phyloP scores from a whole-genome alignment of 768 basidiomycete species.

The Boletus eberwhitei region DNA sequence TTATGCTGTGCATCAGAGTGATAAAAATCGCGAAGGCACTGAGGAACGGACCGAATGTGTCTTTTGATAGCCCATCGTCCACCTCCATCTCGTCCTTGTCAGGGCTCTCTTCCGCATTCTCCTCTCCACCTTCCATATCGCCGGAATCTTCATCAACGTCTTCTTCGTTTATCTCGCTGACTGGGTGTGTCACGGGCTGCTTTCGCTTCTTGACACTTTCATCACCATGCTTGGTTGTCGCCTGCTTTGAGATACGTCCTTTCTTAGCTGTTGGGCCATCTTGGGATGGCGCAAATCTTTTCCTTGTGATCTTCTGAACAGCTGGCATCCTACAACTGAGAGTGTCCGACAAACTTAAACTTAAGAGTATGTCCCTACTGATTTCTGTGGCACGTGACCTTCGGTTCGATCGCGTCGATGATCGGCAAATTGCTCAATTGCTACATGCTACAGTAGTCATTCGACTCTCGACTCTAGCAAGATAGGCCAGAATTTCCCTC shows the following conservation, averaged over 20 bases:
- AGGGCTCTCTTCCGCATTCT: constrained; percentile 15
- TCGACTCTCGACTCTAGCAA: too few species aligned
- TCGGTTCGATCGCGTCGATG: background rate
- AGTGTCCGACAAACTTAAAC: too few species aligned
- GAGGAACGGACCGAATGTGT: constrained; percentile 54
- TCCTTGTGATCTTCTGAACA: constrained; percentile 43
- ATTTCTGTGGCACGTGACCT: constrained; percentile 17
- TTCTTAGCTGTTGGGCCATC: constrained; percentile 53
- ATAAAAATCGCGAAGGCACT: background rate
- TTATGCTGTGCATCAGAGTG: constrained; percentile 3
- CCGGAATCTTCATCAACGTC: constrained; percentile 37
- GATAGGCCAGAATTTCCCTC: too few species aligned
- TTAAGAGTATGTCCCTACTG: too few species aligned
- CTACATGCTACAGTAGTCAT: too few species aligned
- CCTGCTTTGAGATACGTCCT: constrained; percentile 39
- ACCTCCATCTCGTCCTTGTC: constrained; percentile 33
- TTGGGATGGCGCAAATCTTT: constrained; percentile 47
- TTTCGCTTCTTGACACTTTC: constrained; percentile 55
- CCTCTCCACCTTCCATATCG: constrained; percentile 32
- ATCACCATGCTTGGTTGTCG: constrained; percentile 13
- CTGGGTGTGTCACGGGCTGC: constrained; percentile 50
- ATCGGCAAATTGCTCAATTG: background rate
- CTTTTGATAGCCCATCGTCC: constrained; percentile 36
- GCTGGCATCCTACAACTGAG: constrained; percentile 37
- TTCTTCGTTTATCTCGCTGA: constrained; percentile 34